Conservation (phyloP, 495 filamentous ascomycete genomes). For the Annulohypoxylon maeteangense region DNA sequence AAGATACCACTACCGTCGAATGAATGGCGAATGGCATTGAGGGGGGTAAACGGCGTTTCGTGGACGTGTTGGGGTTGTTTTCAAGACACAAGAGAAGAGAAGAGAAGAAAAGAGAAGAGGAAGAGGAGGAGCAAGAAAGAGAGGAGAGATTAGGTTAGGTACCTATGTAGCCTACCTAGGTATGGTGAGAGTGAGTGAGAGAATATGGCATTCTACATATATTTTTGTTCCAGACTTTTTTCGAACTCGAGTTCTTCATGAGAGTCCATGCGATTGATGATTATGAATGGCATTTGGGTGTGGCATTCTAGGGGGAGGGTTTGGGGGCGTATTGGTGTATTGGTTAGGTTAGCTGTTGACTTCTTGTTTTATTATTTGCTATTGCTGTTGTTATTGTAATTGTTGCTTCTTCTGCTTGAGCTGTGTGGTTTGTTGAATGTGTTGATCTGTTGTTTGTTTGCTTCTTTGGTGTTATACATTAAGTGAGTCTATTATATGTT, state of each 20-base stretch:
- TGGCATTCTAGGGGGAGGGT: background rate
- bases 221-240: background rate
- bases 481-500: too few relatives aligned
- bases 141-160: background rate
- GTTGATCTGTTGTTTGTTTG: background rate
- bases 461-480: too few relatives aligned
- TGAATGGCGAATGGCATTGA: slow-evolving; percentile 11
- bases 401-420: background rate
- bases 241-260: background rate
- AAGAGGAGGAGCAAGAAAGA: background rate
- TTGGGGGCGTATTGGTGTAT: background rate
- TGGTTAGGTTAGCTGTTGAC: background rate
- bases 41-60: background rate
- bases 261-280: background rate
- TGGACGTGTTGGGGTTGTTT: background rate
- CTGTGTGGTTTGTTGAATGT: background rate
- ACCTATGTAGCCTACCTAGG: background rate
- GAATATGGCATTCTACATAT: slow-evolving; percentile 3
- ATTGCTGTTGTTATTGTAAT: background rate
- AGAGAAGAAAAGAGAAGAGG: background rate
- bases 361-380: background rate
- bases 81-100: background rate
- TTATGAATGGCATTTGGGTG: background rate
- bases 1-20: slow-evolving; percentile 22
- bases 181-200: background rate